Conservation (phyloP, 306 rosid species). For the Hylodesmum podocarpum region DNA sequence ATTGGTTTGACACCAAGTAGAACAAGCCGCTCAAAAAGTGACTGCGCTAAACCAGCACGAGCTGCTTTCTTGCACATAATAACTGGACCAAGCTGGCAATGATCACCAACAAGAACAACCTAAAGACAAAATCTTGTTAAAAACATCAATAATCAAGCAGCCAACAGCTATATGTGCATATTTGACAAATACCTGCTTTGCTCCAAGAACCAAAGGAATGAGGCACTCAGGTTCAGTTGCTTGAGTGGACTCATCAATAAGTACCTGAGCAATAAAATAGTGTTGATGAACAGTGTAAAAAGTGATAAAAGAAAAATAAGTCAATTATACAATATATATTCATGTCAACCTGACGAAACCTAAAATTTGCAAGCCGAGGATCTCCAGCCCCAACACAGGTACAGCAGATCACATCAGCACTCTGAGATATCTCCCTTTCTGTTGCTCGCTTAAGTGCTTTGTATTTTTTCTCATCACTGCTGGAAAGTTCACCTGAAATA, state of each 20-base stretch:
- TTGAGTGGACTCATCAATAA: slow-evolving; percentile 99
- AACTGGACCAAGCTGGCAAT: slow-evolving; percentile 99
- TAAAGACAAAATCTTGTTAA: slow-evolving; percentile 39
- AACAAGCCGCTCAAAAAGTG: slow-evolving; percentile 98
- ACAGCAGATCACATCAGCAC: slow-evolving; percentile 99
- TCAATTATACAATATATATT: not conserved
- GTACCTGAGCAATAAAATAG: slow-evolving; percentile 56
- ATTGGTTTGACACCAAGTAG: slow-evolving; percentile 96
- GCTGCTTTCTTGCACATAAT: slow-evolving; percentile 99
- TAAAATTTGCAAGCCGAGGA: slow-evolving; percentile 92
- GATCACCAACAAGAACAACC: slow-evolving; percentile 99
- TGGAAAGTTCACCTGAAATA: slow-evolving; percentile 85
- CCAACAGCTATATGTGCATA: not conserved
- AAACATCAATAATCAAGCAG: slow-evolving; percentile 5
- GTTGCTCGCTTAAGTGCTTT: slow-evolving; percentile 98
- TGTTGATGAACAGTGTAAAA: slow-evolving; percentile 17
- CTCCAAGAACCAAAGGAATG: slow-evolving; percentile 98
- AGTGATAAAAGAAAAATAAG: slow-evolving; percentile 3
- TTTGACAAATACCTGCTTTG: slow-evolving; percentile 75
- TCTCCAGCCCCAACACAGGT: slow-evolving; percentile 99
- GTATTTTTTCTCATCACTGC: slow-evolving; percentile 97
- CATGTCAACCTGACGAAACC: slow-evolving; percentile 93
- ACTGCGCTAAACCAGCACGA: slow-evolving; percentile 98
- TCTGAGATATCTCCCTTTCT: slow-evolving; percentile 99
- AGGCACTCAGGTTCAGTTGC: slow-evolving; percentile 99